Percentiles rank a stretch among this genome's conserved stretches.
phyloP scores from a whole-genome alignment of 2,329 filamentous ascomycete genomes.

The Periconia sp. region DNA sequence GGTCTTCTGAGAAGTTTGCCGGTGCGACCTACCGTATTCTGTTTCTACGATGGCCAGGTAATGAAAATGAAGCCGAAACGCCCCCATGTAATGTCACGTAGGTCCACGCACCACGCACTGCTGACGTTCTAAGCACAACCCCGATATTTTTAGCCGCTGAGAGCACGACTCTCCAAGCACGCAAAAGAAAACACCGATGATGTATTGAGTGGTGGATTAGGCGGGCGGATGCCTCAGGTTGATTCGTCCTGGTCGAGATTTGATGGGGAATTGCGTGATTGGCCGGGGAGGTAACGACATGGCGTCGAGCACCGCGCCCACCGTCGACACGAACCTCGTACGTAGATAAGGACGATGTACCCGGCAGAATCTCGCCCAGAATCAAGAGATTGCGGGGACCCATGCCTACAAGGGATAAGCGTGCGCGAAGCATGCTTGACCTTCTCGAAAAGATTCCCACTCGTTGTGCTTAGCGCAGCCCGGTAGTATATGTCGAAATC shows the following conservation, averaged over 20 bases:
- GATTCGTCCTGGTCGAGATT: slow-evolving; percentile 28
- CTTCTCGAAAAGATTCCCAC: slow-evolving; percentile 3
- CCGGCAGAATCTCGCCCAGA: slow-evolving; percentile 6
- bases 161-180: slow-evolving; percentile 28
- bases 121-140: neutral
- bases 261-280: slow-evolving; percentile 42
- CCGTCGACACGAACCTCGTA: slow-evolving; percentile 11
- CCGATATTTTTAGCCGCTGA: too few species aligned
- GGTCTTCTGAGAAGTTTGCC: neutral
- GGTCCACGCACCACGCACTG: neutral
- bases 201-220: slow-evolving; percentile 3
- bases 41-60: too few species aligned
- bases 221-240: slow-evolving; percentile 14
- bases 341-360: slow-evolving; percentile 11
- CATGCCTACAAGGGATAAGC: slow-evolving; percentile 4
- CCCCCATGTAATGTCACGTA: slow-evolving; percentile 2
- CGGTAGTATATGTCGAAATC: slow-evolving; percentile 33
- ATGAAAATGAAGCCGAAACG: too few species aligned
- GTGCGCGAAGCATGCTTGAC: slow-evolving; percentile 12
- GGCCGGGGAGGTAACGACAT: slow-evolving; percentile 37
- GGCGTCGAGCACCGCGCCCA: slow-evolving; percentile 13
- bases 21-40: too few species aligned
- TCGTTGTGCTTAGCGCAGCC: slow-evolving; percentile 1
- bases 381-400: slow-evolving; percentile 12
- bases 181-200: slow-evolving; percentile 22